Conservation (phyloP, 805 yeast species). For the Barnettozyma botsteinii region DNA sequence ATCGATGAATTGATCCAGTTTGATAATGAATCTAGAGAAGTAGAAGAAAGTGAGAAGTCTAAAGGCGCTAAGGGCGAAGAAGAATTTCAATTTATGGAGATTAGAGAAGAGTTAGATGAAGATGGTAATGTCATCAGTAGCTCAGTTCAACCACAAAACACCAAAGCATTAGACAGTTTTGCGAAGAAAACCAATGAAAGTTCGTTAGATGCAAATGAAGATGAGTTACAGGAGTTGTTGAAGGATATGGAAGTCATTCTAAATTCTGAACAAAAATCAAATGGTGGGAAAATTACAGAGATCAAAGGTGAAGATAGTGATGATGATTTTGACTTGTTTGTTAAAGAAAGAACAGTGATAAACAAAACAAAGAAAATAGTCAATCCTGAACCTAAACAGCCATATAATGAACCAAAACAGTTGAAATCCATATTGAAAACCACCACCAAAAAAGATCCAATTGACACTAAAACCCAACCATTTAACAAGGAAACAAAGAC, state of each 20-base stretch:
- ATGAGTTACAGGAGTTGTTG: constrained; percentile 28
- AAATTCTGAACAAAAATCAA: too few species aligned
- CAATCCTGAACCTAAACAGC: background rate
- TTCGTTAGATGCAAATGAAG: constrained; percentile 11
- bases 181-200: constrained; percentile 14
- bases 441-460: background rate
- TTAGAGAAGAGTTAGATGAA: constrained; percentile 78
- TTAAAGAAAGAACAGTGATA: constrained; percentile 6
- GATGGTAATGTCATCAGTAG: constrained; percentile 60
- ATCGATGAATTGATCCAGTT: constrained; percentile 23
- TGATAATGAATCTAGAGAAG: constrained; percentile 1
- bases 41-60: too few species aligned
- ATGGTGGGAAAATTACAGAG: constrained; percentile 10
- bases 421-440: constrained; percentile 1
- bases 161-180: constrained; percentile 20
- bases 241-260: constrained; percentile 22
- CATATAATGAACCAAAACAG: background rate
- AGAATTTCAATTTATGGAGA: constrained; percentile 69
- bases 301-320: background rate
- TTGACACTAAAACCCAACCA: background rate
- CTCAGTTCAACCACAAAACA: constrained; percentile 36
- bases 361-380: background rate
- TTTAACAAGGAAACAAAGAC: too few species aligned
- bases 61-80: too few species aligned
- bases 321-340: constrained; percentile 2